These are phyloP conservation scores for Aspergillus ochraceoroseus DNA, from an alignment of 2,329 filamentous ascomycete species.

Conservation along the genomic window DNA sequence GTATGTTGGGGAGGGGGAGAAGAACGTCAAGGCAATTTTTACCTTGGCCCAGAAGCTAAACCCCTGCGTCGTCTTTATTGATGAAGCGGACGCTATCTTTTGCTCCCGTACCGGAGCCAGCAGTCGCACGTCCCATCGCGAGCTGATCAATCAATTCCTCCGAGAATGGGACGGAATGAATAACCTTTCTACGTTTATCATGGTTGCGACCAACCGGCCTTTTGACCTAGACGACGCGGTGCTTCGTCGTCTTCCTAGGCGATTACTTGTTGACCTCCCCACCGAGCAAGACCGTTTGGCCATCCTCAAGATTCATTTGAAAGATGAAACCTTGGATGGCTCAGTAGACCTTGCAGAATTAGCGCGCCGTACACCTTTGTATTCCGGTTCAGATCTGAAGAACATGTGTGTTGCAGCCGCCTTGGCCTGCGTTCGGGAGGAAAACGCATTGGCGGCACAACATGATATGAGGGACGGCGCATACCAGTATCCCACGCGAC, in stretches of 20 bases:
- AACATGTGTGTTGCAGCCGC: constrained; percentile 50
- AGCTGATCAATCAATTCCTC: constrained; percentile 94
- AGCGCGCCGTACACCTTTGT: constrained; percentile 45
- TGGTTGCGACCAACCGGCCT: constrained; percentile 94
- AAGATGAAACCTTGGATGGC: constrained; percentile 43
- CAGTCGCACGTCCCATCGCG: constrained; percentile 68
- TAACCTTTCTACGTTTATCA: constrained; percentile 80
- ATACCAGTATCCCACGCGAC: constrained; percentile 63
- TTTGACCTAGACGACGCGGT: constrained; percentile 75
- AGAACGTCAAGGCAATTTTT: constrained; percentile 91
- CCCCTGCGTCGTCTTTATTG: constrained; percentile 92
- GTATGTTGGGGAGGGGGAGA: constrained; percentile 93
- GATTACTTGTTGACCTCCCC: constrained; percentile 49
- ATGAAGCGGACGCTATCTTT: constrained; percentile 91
- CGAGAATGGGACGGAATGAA: constrained; percentile 96
- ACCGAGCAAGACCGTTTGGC: constrained; percentile 42
- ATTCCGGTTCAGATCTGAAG: constrained; percentile 52
- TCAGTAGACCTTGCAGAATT: constrained; percentile 43
- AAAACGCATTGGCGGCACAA: constrained; percentile 38
- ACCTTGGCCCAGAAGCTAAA: constrained; percentile 83
- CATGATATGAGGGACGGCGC: constrained; percentile 36
- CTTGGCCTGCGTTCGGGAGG: constrained; percentile 46
- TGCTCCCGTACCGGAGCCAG: constrained; percentile 62
- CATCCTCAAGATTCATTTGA: constrained; percentile 50
- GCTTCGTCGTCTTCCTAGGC: constrained; percentile 48